A percentile compares a stretch with the other conserved stretches of the same genome.
phyloP scores from a whole-genome alignment of 306 rosid species.

The Trifolium pratense region DNA sequence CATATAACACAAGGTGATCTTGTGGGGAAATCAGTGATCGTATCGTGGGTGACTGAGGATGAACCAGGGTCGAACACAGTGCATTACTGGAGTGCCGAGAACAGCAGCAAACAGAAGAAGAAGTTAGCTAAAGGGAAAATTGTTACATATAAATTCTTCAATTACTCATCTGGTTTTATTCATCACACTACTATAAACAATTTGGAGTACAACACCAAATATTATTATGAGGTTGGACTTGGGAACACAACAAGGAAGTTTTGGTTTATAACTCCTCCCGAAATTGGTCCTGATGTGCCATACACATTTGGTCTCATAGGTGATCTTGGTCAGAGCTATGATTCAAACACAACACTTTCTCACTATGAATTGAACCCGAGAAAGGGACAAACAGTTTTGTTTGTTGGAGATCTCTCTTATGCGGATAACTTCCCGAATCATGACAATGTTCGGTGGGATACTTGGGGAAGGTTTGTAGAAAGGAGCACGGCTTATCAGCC shows the following conservation, averaged over 20 bases:
- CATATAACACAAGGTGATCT: conserved; percentile 90
- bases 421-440: conserved; percentile 74
- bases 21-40: conserved; percentile 73
- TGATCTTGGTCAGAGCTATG: conserved; percentile 91
- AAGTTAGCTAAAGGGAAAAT: conserved; percentile 47
- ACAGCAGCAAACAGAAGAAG: conserved; percentile 40
- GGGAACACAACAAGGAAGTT: conserved; percentile 63
- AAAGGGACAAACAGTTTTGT: conserved; percentile 70
- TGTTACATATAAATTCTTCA: conserved; percentile 65
- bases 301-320: conserved; percentile 92
- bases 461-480: conserved; percentile 86
- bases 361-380: conserved; percentile 73
- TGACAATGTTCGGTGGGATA: conserved; percentile 78
- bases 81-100: conserved; percentile 62
- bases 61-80: conserved; percentile 70
- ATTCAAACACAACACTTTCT: conserved; percentile 74
- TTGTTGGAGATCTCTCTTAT: conserved; percentile 85
- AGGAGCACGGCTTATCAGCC: conserved; percentile 93
- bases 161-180: conserved; percentile 85
- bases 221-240: conserved; percentile 76
- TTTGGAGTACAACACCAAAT: conserved; percentile 76
- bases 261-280: conserved; percentile 83
- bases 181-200: conserved; percentile 65
- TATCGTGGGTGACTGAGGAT: conserved; percentile 76
- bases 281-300: conserved; percentile 82